A percentile compares a stretch with the other conserved stretches of the same genome.
Evolutionary conservation across 306 rosid species (phyloP).

Genomic region (Gastrolobium bilobum): DNA sequence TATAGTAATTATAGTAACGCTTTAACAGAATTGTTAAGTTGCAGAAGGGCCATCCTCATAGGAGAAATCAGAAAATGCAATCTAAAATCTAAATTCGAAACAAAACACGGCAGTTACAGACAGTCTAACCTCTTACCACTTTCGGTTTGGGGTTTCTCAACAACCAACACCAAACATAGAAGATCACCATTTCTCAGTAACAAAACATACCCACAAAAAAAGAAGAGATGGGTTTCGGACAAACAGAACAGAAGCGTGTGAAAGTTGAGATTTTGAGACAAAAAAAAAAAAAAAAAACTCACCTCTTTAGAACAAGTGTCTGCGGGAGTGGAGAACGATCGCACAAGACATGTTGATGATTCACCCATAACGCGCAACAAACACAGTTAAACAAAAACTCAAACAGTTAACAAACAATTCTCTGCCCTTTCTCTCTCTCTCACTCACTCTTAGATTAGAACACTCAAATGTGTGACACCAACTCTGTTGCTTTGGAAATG

Average conservation of each 20-base stretch:
- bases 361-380: constrained; percentile 63
- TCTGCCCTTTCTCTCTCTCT: not conserved
- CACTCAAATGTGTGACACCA: constrained; percentile 9
- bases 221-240: not conserved
- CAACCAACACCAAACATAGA: constrained; percentile 36
- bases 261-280: constrained; percentile 20
- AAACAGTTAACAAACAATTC: constrained; percentile 12
- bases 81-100: not conserved
- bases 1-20: not conserved
- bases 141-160: not conserved
- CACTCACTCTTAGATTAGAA: not conserved
- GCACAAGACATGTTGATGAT: constrained; percentile 64
- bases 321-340: constrained; percentile 71
- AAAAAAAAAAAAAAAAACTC: constrained; percentile 25
- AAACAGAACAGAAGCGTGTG: not conserved
- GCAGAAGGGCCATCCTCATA: not conserved
- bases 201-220: constrained; percentile 37
- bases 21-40: constrained; percentile 24
- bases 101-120: constrained; percentile 40
- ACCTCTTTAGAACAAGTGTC: constrained; percentile 69
- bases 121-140: constrained; percentile 19
- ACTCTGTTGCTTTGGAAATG: constrained; percentile 39
- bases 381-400: too few relatives aligned
- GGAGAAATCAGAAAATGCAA: constrained; percentile 17
- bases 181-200: constrained; percentile 40